Conservation (phyloP, 2,329 filamentous ascomycete genomes). For the Pseudocercospora eumusae region DNA sequence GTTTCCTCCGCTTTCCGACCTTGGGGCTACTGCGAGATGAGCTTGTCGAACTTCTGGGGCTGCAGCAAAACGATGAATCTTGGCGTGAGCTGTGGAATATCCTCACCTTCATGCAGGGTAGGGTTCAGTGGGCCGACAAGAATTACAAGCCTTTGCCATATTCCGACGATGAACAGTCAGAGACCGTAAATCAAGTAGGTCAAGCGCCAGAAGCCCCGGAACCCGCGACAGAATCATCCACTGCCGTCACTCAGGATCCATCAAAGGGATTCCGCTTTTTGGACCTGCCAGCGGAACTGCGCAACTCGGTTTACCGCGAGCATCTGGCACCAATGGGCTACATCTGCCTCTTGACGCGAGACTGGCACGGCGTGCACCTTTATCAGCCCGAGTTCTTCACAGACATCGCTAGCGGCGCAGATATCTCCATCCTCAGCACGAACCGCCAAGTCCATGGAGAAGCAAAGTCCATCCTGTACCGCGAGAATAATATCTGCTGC, state of each 20-base stretch:
- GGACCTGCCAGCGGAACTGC: slow-evolving; percentile 27
- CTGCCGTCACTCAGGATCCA: neutral
- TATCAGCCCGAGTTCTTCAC: neutral
- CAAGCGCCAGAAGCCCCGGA: neutral
- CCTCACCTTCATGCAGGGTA: neutral
- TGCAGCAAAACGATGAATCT: neutral
- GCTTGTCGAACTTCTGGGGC: neutral
- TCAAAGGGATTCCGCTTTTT: slow-evolving; percentile 22
- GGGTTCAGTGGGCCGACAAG: neutral
- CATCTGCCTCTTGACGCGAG: slow-evolving; percentile 20
- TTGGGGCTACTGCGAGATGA: neutral
- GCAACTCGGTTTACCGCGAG: slow-evolving; percentile 24
- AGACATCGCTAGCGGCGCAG: neutral
- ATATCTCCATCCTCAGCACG: slow-evolving; percentile 9
- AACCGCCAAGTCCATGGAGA: slow-evolving; percentile 40
- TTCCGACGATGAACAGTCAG: neutral
- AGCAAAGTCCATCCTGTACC: slow-evolving; percentile 42
- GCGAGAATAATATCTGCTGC: slow-evolving; percentile 34
- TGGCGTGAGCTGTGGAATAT: neutral
- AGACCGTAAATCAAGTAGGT: neutral
- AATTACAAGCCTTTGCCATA: neutral
- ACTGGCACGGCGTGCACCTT: neutral
- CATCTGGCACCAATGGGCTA: slow-evolving; percentile 21
- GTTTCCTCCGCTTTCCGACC: neutral
- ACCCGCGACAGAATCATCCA: neutral